These are phyloP conservation scores for Sicyos baderoa DNA, from an alignment of 306 rosid species.

Conservation along the genomic window DNA sequence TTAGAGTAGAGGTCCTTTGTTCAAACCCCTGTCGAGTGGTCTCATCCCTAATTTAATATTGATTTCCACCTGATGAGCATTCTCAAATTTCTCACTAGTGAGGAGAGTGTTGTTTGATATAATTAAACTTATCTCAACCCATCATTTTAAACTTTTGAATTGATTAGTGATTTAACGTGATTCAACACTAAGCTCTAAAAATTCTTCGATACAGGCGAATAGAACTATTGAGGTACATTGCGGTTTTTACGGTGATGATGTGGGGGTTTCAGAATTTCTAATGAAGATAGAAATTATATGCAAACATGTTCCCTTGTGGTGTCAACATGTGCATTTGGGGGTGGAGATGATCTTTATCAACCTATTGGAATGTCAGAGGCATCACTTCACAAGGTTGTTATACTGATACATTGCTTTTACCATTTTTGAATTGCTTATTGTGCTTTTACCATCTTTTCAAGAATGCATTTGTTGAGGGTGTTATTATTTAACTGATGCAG, in stretches of 20 bases:
- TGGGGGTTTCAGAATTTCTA: conserved; percentile 78
- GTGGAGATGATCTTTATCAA: conserved; percentile 98
- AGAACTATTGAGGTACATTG: conserved; percentile 57
- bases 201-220: conserved; percentile 45
- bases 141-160: too few species aligned
- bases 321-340: conserved; percentile 97
- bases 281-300: conserved; percentile 60
- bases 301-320: conserved; percentile 60
- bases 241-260: conserved; percentile 68
- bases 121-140: too few species aligned
- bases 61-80: too few species aligned
- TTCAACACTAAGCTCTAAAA: neutral
- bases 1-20: too few species aligned
- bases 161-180: too few species aligned
- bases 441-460: neutral
- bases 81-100: too few species aligned
- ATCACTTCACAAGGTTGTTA: conserved; percentile 57
- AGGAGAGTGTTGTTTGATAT: too few species aligned
- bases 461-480: conserved; percentile 15
- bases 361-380: conserved; percentile 85
- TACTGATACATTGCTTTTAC: conserved; percentile 5
- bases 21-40: too few species aligned
- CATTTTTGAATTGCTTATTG: conserved; percentile 2
- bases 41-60: too few species aligned
- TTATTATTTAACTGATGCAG: conserved; percentile 43